Conservation (phyloP, 2,329 filamentous ascomycete species). For the Botrytis galanthina region DNA sequence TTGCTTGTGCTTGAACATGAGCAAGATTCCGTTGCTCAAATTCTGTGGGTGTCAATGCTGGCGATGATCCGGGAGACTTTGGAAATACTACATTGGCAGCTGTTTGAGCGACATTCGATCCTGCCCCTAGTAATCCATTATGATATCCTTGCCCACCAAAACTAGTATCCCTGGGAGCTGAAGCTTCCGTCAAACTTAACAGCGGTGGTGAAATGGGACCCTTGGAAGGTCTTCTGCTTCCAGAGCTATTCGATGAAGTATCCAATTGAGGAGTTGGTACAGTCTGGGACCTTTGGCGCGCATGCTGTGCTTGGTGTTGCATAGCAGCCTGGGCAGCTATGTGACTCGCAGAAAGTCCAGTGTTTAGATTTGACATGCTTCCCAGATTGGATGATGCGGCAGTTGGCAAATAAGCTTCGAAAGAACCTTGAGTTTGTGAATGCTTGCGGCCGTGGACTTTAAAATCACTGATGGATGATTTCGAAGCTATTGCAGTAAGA, state of each 20-base stretch:
- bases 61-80: slow-evolving; percentile 46
- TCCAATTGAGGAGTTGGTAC: slow-evolving; percentile 53
- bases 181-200: slow-evolving; percentile 63
- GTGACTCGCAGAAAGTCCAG: slow-evolving; percentile 62
- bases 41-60: slow-evolving; percentile 39
- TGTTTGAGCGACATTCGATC: slow-evolving; percentile 64
- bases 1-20: slow-evolving; percentile 7
- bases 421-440: slow-evolving; percentile 72
- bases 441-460: slow-evolving; percentile 60
- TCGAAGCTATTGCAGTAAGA: slow-evolving; percentile 43
- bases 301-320: slow-evolving; percentile 52
- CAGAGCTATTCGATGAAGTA: slow-evolving; percentile 26
- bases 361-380: slow-evolving; percentile 39
- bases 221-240: slow-evolving; percentile 35
- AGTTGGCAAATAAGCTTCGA: slow-evolving; percentile 70
- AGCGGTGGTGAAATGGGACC: slow-evolving; percentile 60
- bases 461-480: slow-evolving; percentile 37
- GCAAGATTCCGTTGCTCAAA: slow-evolving; percentile 31
- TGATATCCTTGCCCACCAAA: slow-evolving; percentile 53
- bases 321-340: slow-evolving; percentile 79
- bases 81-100: slow-evolving; percentile 71
- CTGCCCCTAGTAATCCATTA: slow-evolving; percentile 60
- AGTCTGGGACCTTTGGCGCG: slow-evolving; percentile 70
- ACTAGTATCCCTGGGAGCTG: slow-evolving; percentile 55
- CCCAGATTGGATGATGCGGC: slow-evolving; percentile 42